Percentiles rank a stretch among this genome's conserved stretches.
Evolutionary conservation across 2,329 filamentous ascomycete genomes (phyloP).

Genomic region (Cercospora berteroae): DNA sequence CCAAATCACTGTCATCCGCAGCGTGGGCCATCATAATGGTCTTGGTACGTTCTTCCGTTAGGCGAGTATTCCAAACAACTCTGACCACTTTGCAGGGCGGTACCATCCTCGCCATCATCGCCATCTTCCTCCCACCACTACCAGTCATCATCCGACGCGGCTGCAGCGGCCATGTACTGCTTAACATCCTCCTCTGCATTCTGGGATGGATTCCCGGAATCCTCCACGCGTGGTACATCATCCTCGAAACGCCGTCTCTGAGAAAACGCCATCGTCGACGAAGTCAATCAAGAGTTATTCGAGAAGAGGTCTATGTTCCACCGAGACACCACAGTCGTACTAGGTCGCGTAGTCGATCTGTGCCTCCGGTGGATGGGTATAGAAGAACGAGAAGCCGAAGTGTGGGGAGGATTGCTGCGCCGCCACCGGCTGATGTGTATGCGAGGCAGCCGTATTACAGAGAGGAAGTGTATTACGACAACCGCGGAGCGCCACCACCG

Average conservation of each 20-base stretch:
- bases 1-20: not conserved
- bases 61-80: not conserved
- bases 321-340: conserved; percentile 2
- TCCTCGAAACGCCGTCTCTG: conserved; percentile 19
- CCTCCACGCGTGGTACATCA: conserved; percentile 22
- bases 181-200: conserved; percentile 80
- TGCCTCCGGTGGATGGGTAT: not conserved
- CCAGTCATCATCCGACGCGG: conserved; percentile 88
- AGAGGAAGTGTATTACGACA: conserved; percentile 16
- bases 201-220: conserved; percentile 54
- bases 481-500: conserved; percentile 14
- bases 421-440: conserved; percentile 6
- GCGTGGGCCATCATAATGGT: conserved; percentile 12
- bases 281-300: conserved; percentile 1
- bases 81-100: conserved; percentile 18
- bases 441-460: conserved; percentile 19
- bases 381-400: conserved; percentile 15
- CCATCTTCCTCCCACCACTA: conserved; percentile 65
- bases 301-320: conserved; percentile 12
- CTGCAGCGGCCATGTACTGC: conserved; percentile 77
- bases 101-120: conserved; percentile 21
- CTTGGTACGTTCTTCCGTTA: conserved; percentile 6
- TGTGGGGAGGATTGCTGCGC: conserved; percentile 10
- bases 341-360: conserved; percentile 2
- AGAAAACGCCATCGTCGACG: conserved; percentile 13